phyloP scores from a whole-genome alignment of 2,329 filamentous ascomycete genomes.

The Pseudogymnoascus sp. region DNA sequence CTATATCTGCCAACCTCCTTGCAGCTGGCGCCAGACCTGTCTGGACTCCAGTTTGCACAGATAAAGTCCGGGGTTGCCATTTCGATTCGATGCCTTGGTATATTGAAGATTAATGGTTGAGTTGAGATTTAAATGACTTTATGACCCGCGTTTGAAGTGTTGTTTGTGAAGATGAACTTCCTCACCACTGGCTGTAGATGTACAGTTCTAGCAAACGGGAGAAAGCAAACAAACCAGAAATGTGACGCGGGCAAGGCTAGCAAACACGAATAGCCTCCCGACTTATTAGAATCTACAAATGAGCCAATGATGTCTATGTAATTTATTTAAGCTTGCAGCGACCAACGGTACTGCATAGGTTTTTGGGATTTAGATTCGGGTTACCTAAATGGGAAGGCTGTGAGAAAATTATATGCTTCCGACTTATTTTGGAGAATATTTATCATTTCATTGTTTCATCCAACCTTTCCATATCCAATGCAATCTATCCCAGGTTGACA shows the following conservation, averaged over 20 bases:
- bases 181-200: neutral
- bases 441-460: neutral
- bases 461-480: neutral
- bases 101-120: neutral
- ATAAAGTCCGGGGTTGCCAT: neutral
- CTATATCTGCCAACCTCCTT: neutral
- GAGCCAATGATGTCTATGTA: neutral
- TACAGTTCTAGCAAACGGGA: neutral
- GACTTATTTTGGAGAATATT: neutral
- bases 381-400: neutral
- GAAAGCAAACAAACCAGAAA: neutral
- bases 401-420: neutral
- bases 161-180: neutral
- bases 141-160: neutral
- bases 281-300: neutral
- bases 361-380: neutral
- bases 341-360: neutral
- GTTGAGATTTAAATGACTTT: neutral
- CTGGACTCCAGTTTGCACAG: neutral
- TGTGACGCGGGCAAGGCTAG: neutral
- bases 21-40: neutral
- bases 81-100: neutral
- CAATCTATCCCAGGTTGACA: neutral
- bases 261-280: neutral
- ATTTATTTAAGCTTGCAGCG: neutral